These are phyloP conservation scores for Monosporascus sp. DNA, from an alignment of 2,329 filamentous ascomycete species.

Conservation along the genomic window DNA sequence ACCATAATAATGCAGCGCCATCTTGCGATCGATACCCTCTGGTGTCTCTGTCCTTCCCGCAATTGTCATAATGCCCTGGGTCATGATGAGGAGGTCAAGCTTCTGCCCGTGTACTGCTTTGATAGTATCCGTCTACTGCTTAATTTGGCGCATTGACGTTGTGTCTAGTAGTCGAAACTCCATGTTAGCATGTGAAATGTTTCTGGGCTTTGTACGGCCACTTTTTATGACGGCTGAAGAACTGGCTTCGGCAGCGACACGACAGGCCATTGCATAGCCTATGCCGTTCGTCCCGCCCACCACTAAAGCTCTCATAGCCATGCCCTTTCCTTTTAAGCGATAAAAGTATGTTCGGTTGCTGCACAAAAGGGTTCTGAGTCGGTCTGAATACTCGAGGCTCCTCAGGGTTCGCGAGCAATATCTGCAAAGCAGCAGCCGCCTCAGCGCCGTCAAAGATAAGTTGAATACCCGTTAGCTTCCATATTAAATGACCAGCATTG, in stretches of 20 bases:
- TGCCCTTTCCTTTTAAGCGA: not conserved
- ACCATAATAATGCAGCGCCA: constrained; percentile 42
- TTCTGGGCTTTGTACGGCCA: constrained; percentile 25
- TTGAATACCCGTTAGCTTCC: too few species aligned
- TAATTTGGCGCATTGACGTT: constrained; percentile 29
- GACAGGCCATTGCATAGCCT: constrained; percentile 32
- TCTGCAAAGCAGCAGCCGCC: too few species aligned
- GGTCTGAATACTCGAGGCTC: too few species aligned
- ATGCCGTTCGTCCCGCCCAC: constrained; percentile 32
- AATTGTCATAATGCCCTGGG: constrained; percentile 32
- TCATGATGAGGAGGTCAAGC: constrained; percentile 34
- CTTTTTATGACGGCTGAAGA: constrained; percentile 27
- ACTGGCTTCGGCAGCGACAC: constrained; percentile 21
- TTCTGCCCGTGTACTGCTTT: constrained; percentile 20
- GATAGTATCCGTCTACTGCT: constrained; percentile 24
- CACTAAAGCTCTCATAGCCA: constrained; percentile 19
- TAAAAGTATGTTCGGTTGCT: not conserved
- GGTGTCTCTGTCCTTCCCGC: constrained; percentile 33
- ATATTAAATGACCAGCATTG: too few species aligned
- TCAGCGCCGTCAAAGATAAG: too few species aligned
- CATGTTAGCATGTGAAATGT: constrained; percentile 27
- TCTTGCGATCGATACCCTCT: constrained; percentile 40
- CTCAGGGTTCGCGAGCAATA: too few species aligned
- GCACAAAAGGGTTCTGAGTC: too few species aligned
- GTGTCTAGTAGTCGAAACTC: constrained; percentile 28